phyloP scores from a whole-genome alignment of 345 rosid species.

The Gossypium thurberi region DNA sequence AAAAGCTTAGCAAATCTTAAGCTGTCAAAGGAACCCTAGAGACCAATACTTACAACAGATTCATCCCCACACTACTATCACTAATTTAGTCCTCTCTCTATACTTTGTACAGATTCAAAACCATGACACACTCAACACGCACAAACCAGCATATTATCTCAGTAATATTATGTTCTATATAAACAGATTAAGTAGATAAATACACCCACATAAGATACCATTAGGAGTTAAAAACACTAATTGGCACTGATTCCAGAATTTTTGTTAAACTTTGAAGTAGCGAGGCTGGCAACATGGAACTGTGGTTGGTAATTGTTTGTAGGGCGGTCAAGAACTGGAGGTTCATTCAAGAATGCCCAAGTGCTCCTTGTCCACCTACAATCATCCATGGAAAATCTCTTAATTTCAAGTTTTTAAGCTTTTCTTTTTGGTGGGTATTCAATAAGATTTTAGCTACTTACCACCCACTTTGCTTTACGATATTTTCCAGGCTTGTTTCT shows the following conservation, averaged over 20 bases:
- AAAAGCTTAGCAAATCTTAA: background rate
- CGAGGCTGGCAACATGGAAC: conserved; percentile 43
- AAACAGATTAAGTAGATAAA: background rate
- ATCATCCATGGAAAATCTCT: background rate
- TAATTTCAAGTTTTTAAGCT: background rate
- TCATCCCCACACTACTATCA: background rate
- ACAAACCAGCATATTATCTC: background rate
- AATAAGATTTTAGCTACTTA: conserved; percentile 12
- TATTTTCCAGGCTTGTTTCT: conserved; percentile 26
- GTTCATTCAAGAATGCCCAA: conserved; percentile 83
- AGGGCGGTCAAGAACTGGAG: conserved; percentile 46
- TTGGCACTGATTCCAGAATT: conserved; percentile 18
- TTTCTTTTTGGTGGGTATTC: background rate
- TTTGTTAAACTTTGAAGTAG: conserved; percentile 9
- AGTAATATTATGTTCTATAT: background rate
- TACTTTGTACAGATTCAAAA: background rate
- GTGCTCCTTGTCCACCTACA: conserved; percentile 80
- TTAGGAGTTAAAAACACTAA: background rate
- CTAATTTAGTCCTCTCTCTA: background rate
- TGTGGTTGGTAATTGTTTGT: conserved; percentile 52
- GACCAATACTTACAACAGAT: background rate
- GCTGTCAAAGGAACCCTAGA: background rate
- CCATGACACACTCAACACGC: background rate
- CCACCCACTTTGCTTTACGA: conserved; percentile 48
- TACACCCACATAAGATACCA: background rate